phyloP scores from a whole-genome alignment of 2,329 filamentous ascomycete genomes.

The Botrytis medusae region DNA sequence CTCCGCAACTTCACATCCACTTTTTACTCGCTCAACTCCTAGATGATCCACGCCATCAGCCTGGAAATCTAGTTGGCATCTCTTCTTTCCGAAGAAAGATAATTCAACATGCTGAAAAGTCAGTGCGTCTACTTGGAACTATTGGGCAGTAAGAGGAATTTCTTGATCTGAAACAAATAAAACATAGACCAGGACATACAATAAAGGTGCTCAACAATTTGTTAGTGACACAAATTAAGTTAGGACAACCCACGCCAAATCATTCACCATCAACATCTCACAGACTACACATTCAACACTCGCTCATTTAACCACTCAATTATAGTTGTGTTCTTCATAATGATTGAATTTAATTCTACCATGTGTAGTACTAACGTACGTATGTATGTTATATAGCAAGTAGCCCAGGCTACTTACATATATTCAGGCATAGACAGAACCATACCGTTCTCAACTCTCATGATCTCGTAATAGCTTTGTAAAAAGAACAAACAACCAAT shows the following conservation, averaged over 20 bases:
- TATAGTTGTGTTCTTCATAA: neutral
- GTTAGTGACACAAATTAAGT: neutral
- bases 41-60: fast-evolving
- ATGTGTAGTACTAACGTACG: slow-evolving; percentile 11
- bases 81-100: neutral
- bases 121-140: neutral
- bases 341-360: slow-evolving; percentile 16
- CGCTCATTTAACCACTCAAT: neutral
- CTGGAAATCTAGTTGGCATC: neutral
- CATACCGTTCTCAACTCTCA: slow-evolving; percentile 14
- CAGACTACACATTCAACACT: neutral
- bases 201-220: neutral
- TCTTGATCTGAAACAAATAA: neutral
- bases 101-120: neutral
- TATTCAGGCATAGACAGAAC: slow-evolving; percentile 7
- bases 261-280: neutral
- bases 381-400: slow-evolving; percentile 13
- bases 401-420: neutral
- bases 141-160: neutral
- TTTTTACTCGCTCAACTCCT: fast-evolving
- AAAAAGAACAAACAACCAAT: slow-evolving; percentile 6
- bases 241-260: neutral
- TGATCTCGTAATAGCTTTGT: slow-evolving; percentile 15
- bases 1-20: neutral
- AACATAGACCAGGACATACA: neutral